A percentile compares a stretch with the other conserved stretches of the same genome.
These are phyloP conservation scores for Helianthus annuus DNA, from an alignment of 129 eudicot genomes.

Conservation along the genomic window DNA sequence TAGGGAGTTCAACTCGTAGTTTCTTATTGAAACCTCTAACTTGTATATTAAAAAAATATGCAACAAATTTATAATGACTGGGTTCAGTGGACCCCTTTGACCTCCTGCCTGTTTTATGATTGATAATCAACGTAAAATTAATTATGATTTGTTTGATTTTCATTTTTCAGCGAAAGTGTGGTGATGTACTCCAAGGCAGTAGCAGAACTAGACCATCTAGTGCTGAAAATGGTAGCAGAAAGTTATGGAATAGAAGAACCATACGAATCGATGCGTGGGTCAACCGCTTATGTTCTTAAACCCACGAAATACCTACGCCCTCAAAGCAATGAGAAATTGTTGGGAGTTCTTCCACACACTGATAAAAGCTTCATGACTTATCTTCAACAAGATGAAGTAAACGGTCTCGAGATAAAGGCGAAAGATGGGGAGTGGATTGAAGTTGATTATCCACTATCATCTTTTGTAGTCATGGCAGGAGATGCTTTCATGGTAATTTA, in stretches of 20 bases:
- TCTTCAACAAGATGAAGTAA: constrained; percentile 46
- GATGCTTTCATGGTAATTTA: constrained; percentile 49
- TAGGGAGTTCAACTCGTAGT: no score
- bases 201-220: constrained; percentile 40
- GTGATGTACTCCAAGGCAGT: constrained; percentile 33
- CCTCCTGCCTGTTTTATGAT: no score
- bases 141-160: neutral
- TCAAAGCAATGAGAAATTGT: constrained; percentile 14
- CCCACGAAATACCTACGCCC: constrained; percentile 40
- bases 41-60: no score
- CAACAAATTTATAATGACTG: no score
- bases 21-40: no score
- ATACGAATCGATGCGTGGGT: constrained; percentile 33
- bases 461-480: constrained; percentile 58
- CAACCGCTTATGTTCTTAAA: constrained; percentile 41
- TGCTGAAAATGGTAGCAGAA: constrained; percentile 50
- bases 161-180: constrained; percentile 26
- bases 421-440: constrained; percentile 47
- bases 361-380: constrained; percentile 53
- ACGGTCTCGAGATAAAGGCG: constrained; percentile 46
- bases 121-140: neutral
- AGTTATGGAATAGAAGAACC: constrained; percentile 44
- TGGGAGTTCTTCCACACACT: constrained; percentile 49
- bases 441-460: constrained; percentile 47
- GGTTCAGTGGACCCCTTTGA: no score